A percentile compares a stretch with the other conserved stretches of the same genome.
Evolutionary conservation across 1,284 basidiomycete genomes (phyloP).

Genomic region (Pisolithus thermaeus): DNA sequence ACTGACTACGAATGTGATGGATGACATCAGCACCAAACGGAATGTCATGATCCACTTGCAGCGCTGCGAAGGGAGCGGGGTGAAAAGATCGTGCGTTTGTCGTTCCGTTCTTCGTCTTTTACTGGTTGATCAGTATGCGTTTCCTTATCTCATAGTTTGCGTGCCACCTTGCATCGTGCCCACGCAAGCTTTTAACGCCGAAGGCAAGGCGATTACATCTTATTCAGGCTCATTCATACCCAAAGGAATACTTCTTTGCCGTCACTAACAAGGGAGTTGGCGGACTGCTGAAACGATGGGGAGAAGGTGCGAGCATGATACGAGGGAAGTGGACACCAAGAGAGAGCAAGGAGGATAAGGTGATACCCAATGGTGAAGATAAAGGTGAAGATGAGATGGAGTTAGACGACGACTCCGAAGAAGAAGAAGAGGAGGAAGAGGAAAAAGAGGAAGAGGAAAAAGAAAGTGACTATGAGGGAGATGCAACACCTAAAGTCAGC

Average conservation of each 20-base stretch:
- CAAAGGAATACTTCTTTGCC: slow-evolving; percentile 83
- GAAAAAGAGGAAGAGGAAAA: slow-evolving; percentile 22
- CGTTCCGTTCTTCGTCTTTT: background rate
- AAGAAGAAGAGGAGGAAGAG: slow-evolving; percentile 19
- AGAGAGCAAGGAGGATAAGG: slow-evolving; percentile 19
- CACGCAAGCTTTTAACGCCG: slow-evolving; percentile 63
- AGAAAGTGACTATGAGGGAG: slow-evolving; percentile 16
- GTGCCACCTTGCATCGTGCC: slow-evolving; percentile 69
- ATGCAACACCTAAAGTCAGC: slow-evolving; percentile 24
- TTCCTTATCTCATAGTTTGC: slow-evolving; percentile 54
- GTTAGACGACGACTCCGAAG: slow-evolving; percentile 18
- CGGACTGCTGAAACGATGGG: slow-evolving; percentile 67
- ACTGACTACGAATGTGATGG: background rate
- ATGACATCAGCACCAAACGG: slow-evolving; percentile 66
- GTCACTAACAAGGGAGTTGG: slow-evolving; percentile 86
- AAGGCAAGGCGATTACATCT: slow-evolving; percentile 78
- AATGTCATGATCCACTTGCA: slow-evolving; percentile 82
- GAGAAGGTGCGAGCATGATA: slow-evolving; percentile 73
- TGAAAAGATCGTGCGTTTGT: slow-evolving; percentile 75
- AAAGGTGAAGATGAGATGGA: slow-evolving; percentile 26
- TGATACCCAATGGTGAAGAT: slow-evolving; percentile 16
- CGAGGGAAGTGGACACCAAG: slow-evolving; percentile 63
- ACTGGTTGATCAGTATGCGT: background rate
- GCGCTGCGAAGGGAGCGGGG: slow-evolving; percentile 70
- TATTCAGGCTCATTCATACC: slow-evolving; percentile 76